These are phyloP conservation scores for Fremontodendron californicum DNA, from an alignment of 345 rosid genomes.

Conservation along the genomic window DNA sequence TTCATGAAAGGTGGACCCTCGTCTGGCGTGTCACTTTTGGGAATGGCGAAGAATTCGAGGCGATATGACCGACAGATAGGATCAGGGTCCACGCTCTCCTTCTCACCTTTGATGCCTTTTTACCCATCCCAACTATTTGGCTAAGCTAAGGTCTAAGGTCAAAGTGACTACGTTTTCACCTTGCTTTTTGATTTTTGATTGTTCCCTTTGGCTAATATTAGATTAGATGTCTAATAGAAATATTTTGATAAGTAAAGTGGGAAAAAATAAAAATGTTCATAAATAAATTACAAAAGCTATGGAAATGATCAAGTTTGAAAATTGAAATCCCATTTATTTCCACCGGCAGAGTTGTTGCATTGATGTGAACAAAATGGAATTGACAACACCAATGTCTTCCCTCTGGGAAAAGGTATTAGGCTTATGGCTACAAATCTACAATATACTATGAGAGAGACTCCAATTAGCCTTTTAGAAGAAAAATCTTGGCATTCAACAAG, in stretches of 20 bases:
- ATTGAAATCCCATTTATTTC: background rate
- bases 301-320: background rate
- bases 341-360: background rate
- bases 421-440: background rate
- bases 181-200: background rate
- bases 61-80: slow-evolving; percentile 46
- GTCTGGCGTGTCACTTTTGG: slow-evolving; percentile 50
- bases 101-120: slow-evolving; percentile 20
- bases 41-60: slow-evolving; percentile 45
- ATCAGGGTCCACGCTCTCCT: slow-evolving; percentile 39
- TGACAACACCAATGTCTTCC: slow-evolving; percentile 2
- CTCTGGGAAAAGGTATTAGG: background rate
- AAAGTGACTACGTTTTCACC: slow-evolving; percentile 14
- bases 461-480: background rate
- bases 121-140: slow-evolving; percentile 22
- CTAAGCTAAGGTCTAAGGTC: slow-evolving; percentile 28
- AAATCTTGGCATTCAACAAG: background rate
- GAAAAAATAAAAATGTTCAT: too few species aligned
- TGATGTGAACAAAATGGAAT: background rate
- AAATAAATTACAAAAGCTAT: background rate
- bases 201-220: background rate
- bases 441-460: background rate
- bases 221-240: background rate
- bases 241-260: background rate
- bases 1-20: slow-evolving; percentile 34